phyloP scores from a whole-genome alignment of 2,329 filamentous ascomycete species.

The Rhynchosporium agropyri region DNA sequence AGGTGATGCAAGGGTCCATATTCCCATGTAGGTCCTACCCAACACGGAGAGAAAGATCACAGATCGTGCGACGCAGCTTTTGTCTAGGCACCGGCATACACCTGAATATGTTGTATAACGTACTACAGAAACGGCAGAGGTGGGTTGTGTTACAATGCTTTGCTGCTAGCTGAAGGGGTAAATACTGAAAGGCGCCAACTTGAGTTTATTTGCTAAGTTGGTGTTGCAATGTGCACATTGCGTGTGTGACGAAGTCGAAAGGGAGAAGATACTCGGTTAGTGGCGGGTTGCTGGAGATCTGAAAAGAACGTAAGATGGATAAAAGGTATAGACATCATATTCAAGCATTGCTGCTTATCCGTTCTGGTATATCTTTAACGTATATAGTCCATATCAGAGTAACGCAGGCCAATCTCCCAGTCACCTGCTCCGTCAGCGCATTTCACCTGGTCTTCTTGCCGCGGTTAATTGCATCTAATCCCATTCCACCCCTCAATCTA shows the following conservation, averaged over 20 bases:
- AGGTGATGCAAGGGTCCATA: no score
- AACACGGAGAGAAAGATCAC: no score
- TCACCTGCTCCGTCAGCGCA: no score
- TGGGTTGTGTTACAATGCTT: no score
- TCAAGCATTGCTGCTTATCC: conserved; percentile 9
- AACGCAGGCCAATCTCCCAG: neutral
- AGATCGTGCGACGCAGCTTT: no score
- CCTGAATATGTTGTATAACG: neutral
- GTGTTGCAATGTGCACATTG: no score
- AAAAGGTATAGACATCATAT: conserved; percentile 1
- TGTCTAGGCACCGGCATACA: neutral
- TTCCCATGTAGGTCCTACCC: no score
- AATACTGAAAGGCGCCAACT: neutral
- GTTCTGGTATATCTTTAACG: conserved; percentile 11
- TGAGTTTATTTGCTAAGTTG: neutral
- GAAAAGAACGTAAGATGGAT: neutral
- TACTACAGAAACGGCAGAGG: neutral
- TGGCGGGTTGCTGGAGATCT: neutral
- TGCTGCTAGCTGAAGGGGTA: neutral
- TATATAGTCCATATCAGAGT: neutral
- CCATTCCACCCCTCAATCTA: neutral
- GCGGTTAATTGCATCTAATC: neutral
- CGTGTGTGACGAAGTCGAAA: no score
- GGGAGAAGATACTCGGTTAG: no score
- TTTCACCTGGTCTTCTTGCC: no score